A percentile compares a stretch with the other conserved stretches of the same genome.
These are phyloP conservation scores for Coemansia sp. DNA, from an alignment of 192 early-diverging fungal genomes.

Conservation along the genomic window DNA sequence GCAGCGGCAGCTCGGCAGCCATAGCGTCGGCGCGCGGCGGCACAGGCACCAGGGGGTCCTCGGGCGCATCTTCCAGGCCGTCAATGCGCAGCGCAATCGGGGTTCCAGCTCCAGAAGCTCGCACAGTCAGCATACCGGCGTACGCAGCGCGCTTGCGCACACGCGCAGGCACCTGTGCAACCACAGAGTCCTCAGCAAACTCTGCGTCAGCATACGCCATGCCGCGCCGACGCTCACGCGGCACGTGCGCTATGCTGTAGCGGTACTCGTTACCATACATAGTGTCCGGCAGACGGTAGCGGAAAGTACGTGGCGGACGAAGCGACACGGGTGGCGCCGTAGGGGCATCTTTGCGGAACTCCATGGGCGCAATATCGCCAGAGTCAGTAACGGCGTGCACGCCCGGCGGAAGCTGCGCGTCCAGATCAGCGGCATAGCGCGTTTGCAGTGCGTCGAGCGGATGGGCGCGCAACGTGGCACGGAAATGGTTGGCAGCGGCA, in stretches of 20 bases:
- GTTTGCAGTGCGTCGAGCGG: conserved; percentile 13
- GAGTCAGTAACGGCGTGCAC: background rate
- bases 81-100: conserved; percentile 16
- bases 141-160: background rate
- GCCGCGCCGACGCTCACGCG: conserved; percentile 1
- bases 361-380: background rate
- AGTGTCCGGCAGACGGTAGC: conserved; percentile 22
- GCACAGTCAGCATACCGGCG: conserved; percentile 28
- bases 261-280: conserved; percentile 10
- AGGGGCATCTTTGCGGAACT: background rate
- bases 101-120: conserved; percentile 1
- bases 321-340: background rate
- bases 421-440: conserved; percentile 19
- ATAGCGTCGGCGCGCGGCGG: conserved; percentile 13
- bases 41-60: background rate
- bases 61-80: conserved; percentile 15
- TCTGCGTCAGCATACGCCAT: background rate
- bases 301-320: background rate
- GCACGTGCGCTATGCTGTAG: background rate
- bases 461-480: conserved; percentile 3
- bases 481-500: conserved; percentile 18
- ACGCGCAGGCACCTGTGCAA: background rate
- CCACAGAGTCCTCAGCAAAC: conserved; percentile 20
- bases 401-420: background rate
- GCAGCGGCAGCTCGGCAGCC: background rate